Evolutionary conservation across 306 rosid species (phyloP), one percentile per base, ranked within the genome.

Genomic region (Mucuna pruriens): DNA sequence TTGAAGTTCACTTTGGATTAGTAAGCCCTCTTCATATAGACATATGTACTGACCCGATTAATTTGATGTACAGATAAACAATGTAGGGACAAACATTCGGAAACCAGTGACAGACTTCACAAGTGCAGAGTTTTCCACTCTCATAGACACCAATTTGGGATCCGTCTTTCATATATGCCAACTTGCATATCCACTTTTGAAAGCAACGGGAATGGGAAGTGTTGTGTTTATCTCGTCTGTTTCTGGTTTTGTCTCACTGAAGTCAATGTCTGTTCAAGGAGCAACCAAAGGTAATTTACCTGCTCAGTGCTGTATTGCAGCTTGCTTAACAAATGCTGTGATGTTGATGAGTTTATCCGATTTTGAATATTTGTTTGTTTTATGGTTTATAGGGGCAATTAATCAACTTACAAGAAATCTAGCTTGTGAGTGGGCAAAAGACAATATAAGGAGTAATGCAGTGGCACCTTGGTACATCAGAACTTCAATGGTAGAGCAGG

Each of bases 391-490:
- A 86, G 97, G 94, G 72, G 95, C 97, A 57, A 90, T 90, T 68
- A 90, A 92, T 81, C 95, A 90, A 79, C 93, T 92, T 12, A 89
- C 92, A 3, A 90, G 64, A 74, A 89, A 83, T 86, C 84, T 92
- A 74, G 97, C 97, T 66, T 92, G 95, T 77, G 97, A 92, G 72
- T 92, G 95, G 95, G 95, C 92, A 11, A 84, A 90, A 78, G 95
- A 92, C 85, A 88, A 86, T 77, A 92, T 92, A 82, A 85, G 97
- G 86, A 80, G 88, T 76, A 92, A 92, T 74, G 89, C 92, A 15
- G 93, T 90, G 8, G 94, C 97, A 52, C 97, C 94, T 31, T 92
- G 97, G 97, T 92, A 89, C 88, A 90, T 90, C 86, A 84, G 17
- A 89, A 90, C 94, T 25, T 89, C 93, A 52, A 84, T 92, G 93